Evolutionary conservation across 164 flowering plant genomes (phyloP).

Genomic region (Vitis riparia): DNA sequence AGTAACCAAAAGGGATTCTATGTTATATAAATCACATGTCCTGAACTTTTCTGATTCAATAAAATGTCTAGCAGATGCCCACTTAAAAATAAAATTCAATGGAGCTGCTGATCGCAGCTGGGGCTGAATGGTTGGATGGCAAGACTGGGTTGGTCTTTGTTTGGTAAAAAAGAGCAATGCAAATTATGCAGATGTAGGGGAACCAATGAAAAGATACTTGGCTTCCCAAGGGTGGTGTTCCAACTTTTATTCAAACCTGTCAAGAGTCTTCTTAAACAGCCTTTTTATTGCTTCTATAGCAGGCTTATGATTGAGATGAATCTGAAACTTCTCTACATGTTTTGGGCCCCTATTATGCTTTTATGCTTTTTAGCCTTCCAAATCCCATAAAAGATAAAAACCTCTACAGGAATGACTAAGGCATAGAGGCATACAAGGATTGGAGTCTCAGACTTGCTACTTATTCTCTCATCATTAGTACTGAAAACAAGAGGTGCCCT

Average conservation of each 20-base stretch:
- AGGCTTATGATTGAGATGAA: conserved; percentile 78
- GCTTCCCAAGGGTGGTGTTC: conserved; percentile 73
- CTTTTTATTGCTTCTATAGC: conserved; percentile 52
- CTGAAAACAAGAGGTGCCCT: conserved; percentile 1
- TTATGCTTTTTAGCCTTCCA: conserved; percentile 39
- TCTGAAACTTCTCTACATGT: conserved; percentile 46
- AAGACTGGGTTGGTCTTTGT: conserved; percentile 19
- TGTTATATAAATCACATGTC: not conserved
- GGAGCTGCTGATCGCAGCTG: too few relatives aligned
- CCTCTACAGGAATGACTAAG: conserved; percentile 28
- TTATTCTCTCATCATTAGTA: conserved; percentile 20
- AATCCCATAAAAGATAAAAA: conserved; percentile 36
- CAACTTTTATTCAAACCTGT: conserved; percentile 70
- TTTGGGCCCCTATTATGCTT: conserved; percentile 41
- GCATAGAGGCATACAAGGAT: conserved; percentile 11
- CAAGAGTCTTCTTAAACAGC: conserved; percentile 60
- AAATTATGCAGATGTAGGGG: conserved; percentile 43
- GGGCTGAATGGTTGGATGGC: conserved; percentile 25
- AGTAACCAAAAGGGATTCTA: not conserved
- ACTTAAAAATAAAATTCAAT: too few relatives aligned
- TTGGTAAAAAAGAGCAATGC: conserved; percentile 46
- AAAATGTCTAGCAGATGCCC: not conserved
- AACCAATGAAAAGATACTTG: conserved; percentile 60
- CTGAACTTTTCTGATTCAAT: too few relatives aligned
- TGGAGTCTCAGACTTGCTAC: conserved; percentile 20